Conservation (phyloP, 495 filamentous ascomycete genomes). For the Pseudotulostoma volvatum region DNA sequence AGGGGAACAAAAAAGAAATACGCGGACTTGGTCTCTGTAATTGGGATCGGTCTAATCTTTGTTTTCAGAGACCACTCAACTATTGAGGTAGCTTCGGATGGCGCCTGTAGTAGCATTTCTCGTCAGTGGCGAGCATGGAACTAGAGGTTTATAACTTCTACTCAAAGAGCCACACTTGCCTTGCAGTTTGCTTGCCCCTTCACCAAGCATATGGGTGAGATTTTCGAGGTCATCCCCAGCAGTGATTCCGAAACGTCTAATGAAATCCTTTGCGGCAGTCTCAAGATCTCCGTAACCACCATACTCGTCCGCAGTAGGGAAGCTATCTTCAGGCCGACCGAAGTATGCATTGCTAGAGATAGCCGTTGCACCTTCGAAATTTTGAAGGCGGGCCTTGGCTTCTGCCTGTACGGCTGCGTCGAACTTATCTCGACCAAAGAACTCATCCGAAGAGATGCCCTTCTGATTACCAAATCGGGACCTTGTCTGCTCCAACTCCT, state of each 20-base stretch:
- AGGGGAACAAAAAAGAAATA: too few relatives aligned
- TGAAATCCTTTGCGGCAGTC: constrained; percentile 82
- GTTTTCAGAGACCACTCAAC: constrained; percentile 30
- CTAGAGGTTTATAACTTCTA: too few relatives aligned
- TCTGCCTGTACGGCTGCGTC: constrained; percentile 68
- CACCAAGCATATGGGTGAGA: constrained; percentile 60
- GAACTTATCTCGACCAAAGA: constrained; percentile 80
- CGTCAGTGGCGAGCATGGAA: too few relatives aligned
- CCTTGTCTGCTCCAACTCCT: constrained; percentile 23
- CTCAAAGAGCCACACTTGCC: too few relatives aligned
- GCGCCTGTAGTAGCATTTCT: too few relatives aligned
- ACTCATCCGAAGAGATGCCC: constrained; percentile 93
- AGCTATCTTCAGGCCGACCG: constrained; percentile 66
- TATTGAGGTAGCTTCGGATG: constrained; percentile 69
- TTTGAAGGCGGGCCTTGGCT: constrained; percentile 69
- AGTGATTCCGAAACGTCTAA: constrained; percentile 85
- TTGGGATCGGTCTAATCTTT: too few relatives aligned
- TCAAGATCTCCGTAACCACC: constrained; percentile 68
- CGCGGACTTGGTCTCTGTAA: too few relatives aligned
- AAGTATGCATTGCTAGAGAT: constrained; percentile 97
- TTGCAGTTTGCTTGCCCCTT: constrained; percentile 70
- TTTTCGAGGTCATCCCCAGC: constrained; percentile 92
- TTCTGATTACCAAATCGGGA: constrained; percentile 69
- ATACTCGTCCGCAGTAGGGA: constrained; percentile 36
- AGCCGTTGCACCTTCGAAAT: constrained; percentile 80